Percentiles rank a stretch among this genome's conserved stretches.
phyloP scores from a whole-genome alignment of 345 rosid species.

The Abelmoschus esculentus region DNA sequence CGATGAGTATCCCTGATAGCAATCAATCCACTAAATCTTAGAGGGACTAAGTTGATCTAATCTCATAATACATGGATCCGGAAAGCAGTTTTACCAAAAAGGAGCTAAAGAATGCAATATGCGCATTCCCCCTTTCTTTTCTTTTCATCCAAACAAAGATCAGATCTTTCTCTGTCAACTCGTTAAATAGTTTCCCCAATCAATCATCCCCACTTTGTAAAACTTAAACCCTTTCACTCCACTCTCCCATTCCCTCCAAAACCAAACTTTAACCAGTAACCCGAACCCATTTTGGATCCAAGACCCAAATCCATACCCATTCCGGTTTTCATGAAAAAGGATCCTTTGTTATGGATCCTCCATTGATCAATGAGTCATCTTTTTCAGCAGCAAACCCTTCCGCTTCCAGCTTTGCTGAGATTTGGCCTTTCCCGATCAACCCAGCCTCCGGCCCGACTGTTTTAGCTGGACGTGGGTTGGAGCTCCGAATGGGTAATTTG shows the following conservation, averaged over 20 bases:
- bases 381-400: slow-evolving; percentile 40
- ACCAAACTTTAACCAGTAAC: not conserved
- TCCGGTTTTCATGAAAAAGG: slow-evolving; percentile 8
- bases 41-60: too few species aligned
- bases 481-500: slow-evolving; percentile 18
- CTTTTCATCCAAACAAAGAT: not conserved
- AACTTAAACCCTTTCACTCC: not conserved
- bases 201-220: not conserved
- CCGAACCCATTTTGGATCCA: slow-evolving; percentile 13
- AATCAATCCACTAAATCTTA: too few species aligned
- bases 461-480: not conserved
- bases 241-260: not conserved
- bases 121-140: not conserved
- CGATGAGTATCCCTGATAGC: too few species aligned
- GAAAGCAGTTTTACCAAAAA: too few species aligned
- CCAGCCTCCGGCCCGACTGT: slow-evolving; percentile 12
- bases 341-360: slow-evolving; percentile 57
- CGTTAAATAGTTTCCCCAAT: not conserved
- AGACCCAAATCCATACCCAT: slow-evolving; percentile 8
- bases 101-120: not conserved
- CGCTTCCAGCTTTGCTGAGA: slow-evolving; percentile 79
- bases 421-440: slow-evolving; percentile 68
- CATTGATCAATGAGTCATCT: slow-evolving; percentile 52
- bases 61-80: too few species aligned
- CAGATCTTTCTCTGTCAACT: not conserved